Evolutionary conservation across 768 basidiomycete species (phyloP), one percentile per base, ranked within the genome.

Genomic region (Kwoniella mangroviensis): DNA sequence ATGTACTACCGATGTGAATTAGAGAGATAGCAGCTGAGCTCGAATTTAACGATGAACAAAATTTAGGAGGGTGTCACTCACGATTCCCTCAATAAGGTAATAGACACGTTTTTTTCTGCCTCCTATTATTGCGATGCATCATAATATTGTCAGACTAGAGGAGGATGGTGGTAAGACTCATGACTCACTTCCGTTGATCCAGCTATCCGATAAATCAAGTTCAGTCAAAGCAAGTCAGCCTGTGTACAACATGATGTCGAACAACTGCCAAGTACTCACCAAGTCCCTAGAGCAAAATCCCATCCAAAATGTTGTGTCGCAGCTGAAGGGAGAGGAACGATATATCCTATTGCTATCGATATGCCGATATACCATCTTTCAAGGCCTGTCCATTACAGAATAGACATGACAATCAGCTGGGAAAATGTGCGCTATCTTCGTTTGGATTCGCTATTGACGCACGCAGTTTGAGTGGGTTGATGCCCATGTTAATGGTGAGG

Each of bases 361-460:
- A 56, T 51, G 1, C 67, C 71, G 41, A 77, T 58, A 56, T 77
- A 77, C 67, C 67, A 75, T 65, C 62, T 61, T 64, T 77, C 76
- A 21, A 77, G 61, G 0, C 63, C 75, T 75, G 43, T 19, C 7
- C 43, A 45, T 12, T 6, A 7, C 10, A 45, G 12, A 45, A 6
- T 12, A 45, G 43, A 45, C 10, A 7, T 45, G 7, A 45, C 43
- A 7, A 12, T 12, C 43, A 45, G 43, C 10, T 11, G 43, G 43
- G 42, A n/a, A 28, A 4, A 28, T 45, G 43, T 11, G 7, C 43
- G 43, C 2, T 45, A 17, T 45, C 12, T 11, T 45, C 12, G 17
- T 45, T 45, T 45, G 43, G 43, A 45, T 45, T 45, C 12, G 26
- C 2, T 4, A 28, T 28, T 28, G 43, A 45, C 43, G 43, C 17